Percentiles rank a stretch among this genome's conserved stretches.
These are phyloP conservation scores for Paecilomyces sp. DNA, from an alignment of 2,329 filamentous ascomycete genomes.

Conservation along the genomic window DNA sequence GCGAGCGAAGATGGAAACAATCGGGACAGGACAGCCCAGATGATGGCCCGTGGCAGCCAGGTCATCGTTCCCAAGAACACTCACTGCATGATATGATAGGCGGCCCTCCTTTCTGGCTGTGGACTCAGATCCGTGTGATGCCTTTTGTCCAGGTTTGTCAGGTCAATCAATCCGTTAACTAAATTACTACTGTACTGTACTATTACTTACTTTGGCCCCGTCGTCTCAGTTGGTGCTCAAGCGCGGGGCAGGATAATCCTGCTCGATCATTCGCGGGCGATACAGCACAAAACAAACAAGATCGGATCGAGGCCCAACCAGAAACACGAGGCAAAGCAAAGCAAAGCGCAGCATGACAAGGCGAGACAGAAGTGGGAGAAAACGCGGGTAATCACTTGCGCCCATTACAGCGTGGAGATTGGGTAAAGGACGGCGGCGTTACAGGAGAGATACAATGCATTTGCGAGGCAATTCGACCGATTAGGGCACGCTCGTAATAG, in stretches of 20 bases:
- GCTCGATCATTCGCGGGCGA: not conserved
- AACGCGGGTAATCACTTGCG: not conserved
- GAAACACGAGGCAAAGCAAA: not conserved
- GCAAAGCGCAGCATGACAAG: not conserved
- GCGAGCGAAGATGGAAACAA: not conserved
- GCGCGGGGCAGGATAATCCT: not conserved
- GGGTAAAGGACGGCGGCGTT: not conserved
- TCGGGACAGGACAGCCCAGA: not conserved
- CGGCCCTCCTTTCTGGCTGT: not conserved
- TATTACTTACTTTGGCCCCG: not conserved
- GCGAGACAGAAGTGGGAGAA: not conserved
- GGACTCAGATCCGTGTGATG: not conserved
- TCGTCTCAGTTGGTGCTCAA: not conserved
- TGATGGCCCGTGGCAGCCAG: not conserved
- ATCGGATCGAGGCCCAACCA: not conserved
- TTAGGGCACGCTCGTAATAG: not conserved
- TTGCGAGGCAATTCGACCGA: conserved; percentile 4
- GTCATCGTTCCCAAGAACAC: not conserved
- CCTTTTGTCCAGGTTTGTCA: not conserved
- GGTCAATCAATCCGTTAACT: not conserved
- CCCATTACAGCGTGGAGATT: not conserved
- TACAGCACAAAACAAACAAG: not conserved
- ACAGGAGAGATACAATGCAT: not conserved
- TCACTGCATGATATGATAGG: not conserved
- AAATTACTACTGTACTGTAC: not conserved